Conservation (phyloP, 1,139 yeast genomes). For the Blastobotrys elegans region DNA sequence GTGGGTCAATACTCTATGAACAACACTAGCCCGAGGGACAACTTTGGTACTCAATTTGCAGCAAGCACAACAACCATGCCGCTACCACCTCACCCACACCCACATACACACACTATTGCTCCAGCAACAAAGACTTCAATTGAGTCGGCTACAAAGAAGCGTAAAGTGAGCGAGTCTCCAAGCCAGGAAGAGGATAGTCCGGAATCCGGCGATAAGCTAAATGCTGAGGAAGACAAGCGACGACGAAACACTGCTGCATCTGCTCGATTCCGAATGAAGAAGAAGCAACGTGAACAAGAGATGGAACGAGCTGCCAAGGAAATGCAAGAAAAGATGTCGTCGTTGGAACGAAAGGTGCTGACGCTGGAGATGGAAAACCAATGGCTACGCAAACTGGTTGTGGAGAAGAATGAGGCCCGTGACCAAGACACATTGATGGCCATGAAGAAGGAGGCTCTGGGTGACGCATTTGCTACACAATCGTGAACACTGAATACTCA, state of each 20-base stretch:
- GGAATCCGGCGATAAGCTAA: conserved; percentile 10
- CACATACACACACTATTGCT: neutral
- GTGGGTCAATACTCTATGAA: conserved; percentile 9
- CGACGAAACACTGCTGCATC: conserved; percentile 77
- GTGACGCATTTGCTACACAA: too few relatives aligned
- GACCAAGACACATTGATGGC: conserved; percentile 30
- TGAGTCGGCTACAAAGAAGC: conserved; percentile 13
- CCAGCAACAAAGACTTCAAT: neutral
- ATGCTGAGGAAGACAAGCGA: conserved; percentile 56
- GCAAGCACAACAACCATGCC: neutral
- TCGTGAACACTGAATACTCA: too few relatives aligned
- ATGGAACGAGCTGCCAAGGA: conserved; percentile 65
- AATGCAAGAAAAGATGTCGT: conserved; percentile 55
- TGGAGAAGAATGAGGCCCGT: conserved; percentile 50
- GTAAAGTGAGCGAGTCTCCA: conserved; percentile 11
- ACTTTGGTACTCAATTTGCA: neutral
- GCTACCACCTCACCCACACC: conserved; percentile 2
- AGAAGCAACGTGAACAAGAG: conserved; percentile 78
- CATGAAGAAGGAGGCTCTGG: conserved; percentile 25
- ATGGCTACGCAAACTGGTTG: conserved; percentile 68
- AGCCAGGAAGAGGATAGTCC: neutral
- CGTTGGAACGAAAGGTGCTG: conserved; percentile 56
- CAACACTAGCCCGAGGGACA: too few relatives aligned
- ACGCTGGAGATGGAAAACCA: conserved; percentile 83
- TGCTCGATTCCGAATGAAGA: conserved; percentile 74